Base-by-base conservation (phyloP, 2,329 filamentous ascomycete species). In the Diaporthe vexans region DNA sequence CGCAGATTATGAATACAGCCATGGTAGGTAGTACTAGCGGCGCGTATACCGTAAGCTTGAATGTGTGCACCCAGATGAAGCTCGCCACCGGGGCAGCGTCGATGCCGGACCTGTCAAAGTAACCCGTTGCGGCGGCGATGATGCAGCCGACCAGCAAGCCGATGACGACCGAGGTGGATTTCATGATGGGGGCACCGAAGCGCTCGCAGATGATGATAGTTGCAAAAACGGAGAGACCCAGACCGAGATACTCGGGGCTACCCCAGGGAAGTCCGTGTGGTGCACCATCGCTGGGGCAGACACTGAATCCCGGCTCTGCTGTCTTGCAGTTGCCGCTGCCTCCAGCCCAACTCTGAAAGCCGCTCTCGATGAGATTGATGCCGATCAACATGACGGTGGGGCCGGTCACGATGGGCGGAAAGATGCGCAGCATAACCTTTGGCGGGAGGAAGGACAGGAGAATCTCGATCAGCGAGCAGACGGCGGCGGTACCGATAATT, bases 101-200 rank as follows among this genome's bases (percentile, higher is more conserved):
- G 80, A 97, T 95, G 37, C 90, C 88, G n/a, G 86, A 87, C n/a
- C 86, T 85, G 80, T 94, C 92, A 80, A 95, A 96, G 83, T 96
- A 97, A 40, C 94, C 94, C 69, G 89, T 92, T 1, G 94, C 94
- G 0, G 88, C 94, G 15, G 93, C 94, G 75, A 97, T 93, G 79
- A 95, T 93, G 83, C 94, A 95, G 59, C 94, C 94, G 1, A 92
- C 81, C 4, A 95, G 87, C 7, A 95, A 87, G 19, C 94, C 94
- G 73, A 95, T 87, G 56, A 95, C 90, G 43, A 96, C 94, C 40
- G 92, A 91, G 10, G 91, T 93, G 3, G 91, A 94, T 81, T 95
- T 95, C 93, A 97, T 95, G 77, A 97, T 93, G 0, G 94, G 94
- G 0, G 93, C 89, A 1, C 94, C 94, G 78, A 95, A 95, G 15